These are phyloP conservation scores for Globisporangium nodosum DNA, from an alignment of 352 stramenopile species.

Conservation along the genomic window DNA sequence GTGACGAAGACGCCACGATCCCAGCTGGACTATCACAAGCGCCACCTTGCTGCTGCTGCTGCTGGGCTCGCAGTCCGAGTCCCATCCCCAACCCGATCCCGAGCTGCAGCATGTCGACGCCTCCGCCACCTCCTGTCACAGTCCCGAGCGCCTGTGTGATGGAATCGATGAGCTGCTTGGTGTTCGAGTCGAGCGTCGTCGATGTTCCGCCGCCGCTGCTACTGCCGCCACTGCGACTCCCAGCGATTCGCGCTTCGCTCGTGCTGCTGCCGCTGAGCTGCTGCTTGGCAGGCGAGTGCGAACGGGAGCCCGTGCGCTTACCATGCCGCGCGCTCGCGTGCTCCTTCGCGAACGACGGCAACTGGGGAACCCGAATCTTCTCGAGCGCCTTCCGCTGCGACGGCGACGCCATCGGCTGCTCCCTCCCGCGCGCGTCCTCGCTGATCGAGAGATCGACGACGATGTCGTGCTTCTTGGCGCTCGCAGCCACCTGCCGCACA, in stretches of 20 bases:
- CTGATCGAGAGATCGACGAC: conserved; percentile 23
- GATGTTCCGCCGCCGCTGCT: not conserved
- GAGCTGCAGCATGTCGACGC: conserved; percentile 70
- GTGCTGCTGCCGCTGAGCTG: conserved; percentile 1
- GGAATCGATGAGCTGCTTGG: conserved; percentile 64
- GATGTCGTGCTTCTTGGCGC: conserved; percentile 64
- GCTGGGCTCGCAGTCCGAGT: conserved; percentile 69
- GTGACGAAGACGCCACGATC: conserved; percentile 6
- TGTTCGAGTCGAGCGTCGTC: conserved; percentile 31
- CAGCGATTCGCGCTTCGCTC: conserved; percentile 3
- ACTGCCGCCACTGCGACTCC: not conserved
- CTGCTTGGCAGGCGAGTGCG: conserved; percentile 10
- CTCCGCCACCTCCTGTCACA: conserved; percentile 27
- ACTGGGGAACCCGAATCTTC: conserved; percentile 47
- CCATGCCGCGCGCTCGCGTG: not conserved
- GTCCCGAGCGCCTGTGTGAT: conserved; percentile 69
- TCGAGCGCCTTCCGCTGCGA: conserved; percentile 22
- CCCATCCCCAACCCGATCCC: conserved; percentile 88
- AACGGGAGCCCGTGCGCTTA: not conserved
- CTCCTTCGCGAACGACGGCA: conserved; percentile 29
- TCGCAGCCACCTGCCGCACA: conserved; percentile 43
- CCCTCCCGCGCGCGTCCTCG: not conserved
- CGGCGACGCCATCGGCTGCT: not conserved
- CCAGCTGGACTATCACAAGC: not conserved
- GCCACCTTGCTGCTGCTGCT: conserved; percentile 16